These are phyloP conservation scores for Kodamaea anthophila DNA, from an alignment of 1,139 yeast genomes.

Conservation along the genomic window DNA sequence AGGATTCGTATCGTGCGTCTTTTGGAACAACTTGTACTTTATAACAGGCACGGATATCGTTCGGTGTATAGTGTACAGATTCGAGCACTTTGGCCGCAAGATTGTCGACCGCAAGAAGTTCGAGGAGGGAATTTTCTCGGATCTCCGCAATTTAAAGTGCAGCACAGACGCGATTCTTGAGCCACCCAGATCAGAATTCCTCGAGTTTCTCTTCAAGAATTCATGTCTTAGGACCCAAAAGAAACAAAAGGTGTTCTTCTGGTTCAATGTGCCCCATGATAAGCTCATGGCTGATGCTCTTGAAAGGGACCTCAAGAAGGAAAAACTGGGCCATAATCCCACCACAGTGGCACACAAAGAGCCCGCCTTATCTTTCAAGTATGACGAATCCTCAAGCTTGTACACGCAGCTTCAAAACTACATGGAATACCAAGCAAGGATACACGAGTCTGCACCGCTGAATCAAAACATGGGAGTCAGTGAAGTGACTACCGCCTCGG, in stretches of 20 bases:
- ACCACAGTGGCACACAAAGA: slow-evolving; percentile 57
- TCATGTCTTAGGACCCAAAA: slow-evolving; percentile 90
- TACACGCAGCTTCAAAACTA: slow-evolving; percentile 46
- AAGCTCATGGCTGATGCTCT: slow-evolving; percentile 88
- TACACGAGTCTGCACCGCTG: slow-evolving; percentile 8
- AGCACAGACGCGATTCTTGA: slow-evolving; percentile 87
- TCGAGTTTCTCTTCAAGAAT: slow-evolving; percentile 79
- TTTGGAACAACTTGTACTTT: slow-evolving; percentile 86
- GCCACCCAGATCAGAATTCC: slow-evolving; percentile 78
- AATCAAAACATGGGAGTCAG: slow-evolving; percentile 5
- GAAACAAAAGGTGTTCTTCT: slow-evolving; percentile 92
- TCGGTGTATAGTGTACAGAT: slow-evolving; percentile 81
- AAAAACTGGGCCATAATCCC: slow-evolving; percentile 47
- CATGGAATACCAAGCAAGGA: slow-evolving; percentile 29
- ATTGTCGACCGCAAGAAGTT: slow-evolving; percentile 85
- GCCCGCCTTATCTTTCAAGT: slow-evolving; percentile 59
- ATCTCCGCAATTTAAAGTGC: slow-evolving; percentile 78
- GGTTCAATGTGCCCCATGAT: slow-evolving; percentile 97
- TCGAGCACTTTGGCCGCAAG: slow-evolving; percentile 84
- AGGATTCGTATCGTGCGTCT: slow-evolving; percentile 85
- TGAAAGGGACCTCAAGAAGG: slow-evolving; percentile 87
- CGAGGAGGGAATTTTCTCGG: slow-evolving; percentile 95
- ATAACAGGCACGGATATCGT: slow-evolving; percentile 96
- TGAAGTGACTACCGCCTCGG: slow-evolving; percentile 1
- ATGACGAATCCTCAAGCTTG: slow-evolving; percentile 42